These are phyloP conservation scores for Austroboletus niveus DNA, from an alignment of 1,284 basidiomycete species.

Conservation along the genomic window DNA sequence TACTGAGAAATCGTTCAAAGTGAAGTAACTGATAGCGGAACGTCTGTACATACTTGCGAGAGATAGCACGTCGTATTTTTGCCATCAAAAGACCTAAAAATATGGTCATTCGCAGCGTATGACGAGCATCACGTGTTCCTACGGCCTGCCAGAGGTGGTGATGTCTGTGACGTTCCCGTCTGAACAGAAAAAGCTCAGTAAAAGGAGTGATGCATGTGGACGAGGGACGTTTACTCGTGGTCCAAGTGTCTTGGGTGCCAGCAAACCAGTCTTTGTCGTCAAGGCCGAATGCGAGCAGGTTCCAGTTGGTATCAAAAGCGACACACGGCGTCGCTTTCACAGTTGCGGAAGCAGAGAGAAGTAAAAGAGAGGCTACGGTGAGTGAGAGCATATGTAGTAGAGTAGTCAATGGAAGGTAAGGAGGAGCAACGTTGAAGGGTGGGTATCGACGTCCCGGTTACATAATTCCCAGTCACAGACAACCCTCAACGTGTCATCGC, in stretches of 20 bases:
- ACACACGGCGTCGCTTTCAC: constrained; percentile 57
- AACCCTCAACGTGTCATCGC: too few species aligned
- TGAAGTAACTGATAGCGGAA: not conserved
- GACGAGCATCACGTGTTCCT: constrained; percentile 32
- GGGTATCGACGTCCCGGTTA: not conserved
- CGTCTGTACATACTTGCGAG: constrained; percentile 46
- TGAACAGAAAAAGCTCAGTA: constrained; percentile 24
- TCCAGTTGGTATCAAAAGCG: constrained; percentile 67
- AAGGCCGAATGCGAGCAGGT: constrained; percentile 71
- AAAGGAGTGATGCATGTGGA: not conserved
- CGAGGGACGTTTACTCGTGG: constrained; percentile 43
- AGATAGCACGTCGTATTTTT: constrained; percentile 70
- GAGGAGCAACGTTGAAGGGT: too few species aligned
- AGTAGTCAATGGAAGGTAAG: too few species aligned
- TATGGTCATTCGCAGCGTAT: not conserved
- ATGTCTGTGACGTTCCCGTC: constrained; percentile 57
- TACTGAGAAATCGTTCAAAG: constrained; percentile 45
- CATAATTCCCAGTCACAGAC: not conserved
- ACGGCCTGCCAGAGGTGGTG: constrained; percentile 68
- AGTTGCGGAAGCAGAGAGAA: constrained; percentile 40
- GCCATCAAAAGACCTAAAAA: constrained; percentile 63
- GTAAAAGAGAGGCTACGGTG: constrained; percentile 59
- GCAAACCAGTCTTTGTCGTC: constrained; percentile 74
- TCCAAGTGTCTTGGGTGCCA: constrained; percentile 64
- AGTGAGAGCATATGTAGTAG: constrained; percentile 38